Base-by-base conservation (phyloP, 148 eudicot genomes). In the Linanthus parryae region DNA sequence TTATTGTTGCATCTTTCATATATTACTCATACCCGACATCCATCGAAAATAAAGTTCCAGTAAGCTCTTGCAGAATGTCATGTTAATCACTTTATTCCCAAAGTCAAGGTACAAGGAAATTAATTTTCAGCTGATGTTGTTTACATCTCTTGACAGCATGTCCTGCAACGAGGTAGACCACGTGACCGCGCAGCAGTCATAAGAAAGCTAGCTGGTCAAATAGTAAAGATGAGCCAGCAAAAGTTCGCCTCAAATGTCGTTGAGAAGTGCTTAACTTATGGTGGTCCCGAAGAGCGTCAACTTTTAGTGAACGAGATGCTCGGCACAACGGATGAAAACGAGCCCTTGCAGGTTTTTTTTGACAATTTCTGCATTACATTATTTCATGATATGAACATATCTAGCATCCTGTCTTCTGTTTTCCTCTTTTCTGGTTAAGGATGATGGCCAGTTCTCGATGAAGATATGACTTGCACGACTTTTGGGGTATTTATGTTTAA, bases 171-270 rank as follows among this genome's bases (percentile, higher is more conserved):
- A 52, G 82, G 90, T 33, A 75, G 73, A 57, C 66, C 75, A 41
- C 68, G 73, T 17, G 82, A 83, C 55, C 66, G 78, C 58, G 59
- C 85, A 10, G 65, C 61, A 15, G 75, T 83, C 24, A 79, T 83
- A 7, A 56, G 57, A 48, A 65, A 79, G 66, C 77, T 83, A 63
- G 73, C 76, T 16, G 85, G 90, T 23, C 90, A 79, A 43, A 66
- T 79, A 31, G 90, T 82, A 33, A 65, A 70, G 72, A 82, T 82
- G 89, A 82, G 84, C 39, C 78, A 72, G 56, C n/a, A n/a, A n/a
- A n/a, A n/a, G n/a, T n/a, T n/a, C n/a, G n/a, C n/a, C n/a, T n/a
- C n/a, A n/a, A n/a, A n/a, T n/a, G n/a, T n/a, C n/a, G n/a, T n/a
- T n/a, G n/a, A n/a, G n/a, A n/a, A n/a, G n/a, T n/a, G n/a, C 58